Percentiles rank a stretch among this genome's conserved stretches.
These are phyloP conservation scores for Ehretia macrophylla DNA, from an alignment of 257 asterid genomes.

Conservation along the genomic window DNA sequence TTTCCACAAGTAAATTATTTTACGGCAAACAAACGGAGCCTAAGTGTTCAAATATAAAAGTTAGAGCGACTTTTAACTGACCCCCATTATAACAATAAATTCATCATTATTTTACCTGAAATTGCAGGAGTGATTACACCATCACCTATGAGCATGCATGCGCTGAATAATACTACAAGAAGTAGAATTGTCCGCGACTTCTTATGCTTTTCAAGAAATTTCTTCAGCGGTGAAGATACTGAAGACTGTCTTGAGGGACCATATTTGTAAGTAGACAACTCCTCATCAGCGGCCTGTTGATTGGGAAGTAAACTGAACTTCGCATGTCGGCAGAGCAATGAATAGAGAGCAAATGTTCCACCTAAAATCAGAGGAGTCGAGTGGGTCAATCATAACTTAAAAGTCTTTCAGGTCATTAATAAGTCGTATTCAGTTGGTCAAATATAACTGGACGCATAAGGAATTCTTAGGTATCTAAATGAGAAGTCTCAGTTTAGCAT, in stretches of 20 bases:
- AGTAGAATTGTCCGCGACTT: constrained; percentile 59
- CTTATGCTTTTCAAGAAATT: constrained; percentile 82
- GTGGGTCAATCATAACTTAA: constrained; percentile 24
- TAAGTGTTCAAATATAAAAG: no score
- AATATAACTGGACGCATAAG: neutral
- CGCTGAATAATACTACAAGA: constrained; percentile 64
- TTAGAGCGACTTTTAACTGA: no score
- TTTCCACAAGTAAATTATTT: no score
- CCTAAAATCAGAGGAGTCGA: constrained; percentile 42
- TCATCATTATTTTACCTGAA: constrained; percentile 36
- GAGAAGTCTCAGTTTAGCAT: constrained; percentile 12
- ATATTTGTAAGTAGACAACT: constrained; percentile 76
- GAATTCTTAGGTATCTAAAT: no score
- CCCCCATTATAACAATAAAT: no score
- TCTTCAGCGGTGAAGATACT: constrained; percentile 50
- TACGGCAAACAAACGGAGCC: no score
- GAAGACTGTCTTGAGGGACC: constrained; percentile 59
- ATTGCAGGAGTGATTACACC: constrained; percentile 65
- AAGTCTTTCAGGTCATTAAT: neutral
- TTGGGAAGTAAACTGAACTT: constrained; percentile 92
- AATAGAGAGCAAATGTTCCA: constrained; percentile 94
- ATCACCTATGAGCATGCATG: constrained; percentile 63
- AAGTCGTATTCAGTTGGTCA: neutral
- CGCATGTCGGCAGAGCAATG: constrained; percentile 92
- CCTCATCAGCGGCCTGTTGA: constrained; percentile 99